A percentile compares a stretch with the other conserved stretches of the same genome.
Evolutionary conservation across 169 alveolate species (phyloP).

Genomic region (Plasmodium inui): DNA sequence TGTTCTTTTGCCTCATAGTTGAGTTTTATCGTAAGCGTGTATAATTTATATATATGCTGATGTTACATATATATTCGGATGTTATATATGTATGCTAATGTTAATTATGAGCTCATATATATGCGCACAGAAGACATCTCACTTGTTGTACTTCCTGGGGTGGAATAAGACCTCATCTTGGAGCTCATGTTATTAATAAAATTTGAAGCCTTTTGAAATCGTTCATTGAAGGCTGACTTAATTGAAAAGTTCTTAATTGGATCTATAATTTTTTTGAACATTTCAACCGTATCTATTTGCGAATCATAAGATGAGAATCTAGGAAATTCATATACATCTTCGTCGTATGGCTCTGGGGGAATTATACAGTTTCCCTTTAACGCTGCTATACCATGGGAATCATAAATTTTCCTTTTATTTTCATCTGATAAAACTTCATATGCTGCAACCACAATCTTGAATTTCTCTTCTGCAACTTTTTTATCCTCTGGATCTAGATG

Average conservation of each 20-base stretch:
- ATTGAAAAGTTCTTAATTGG: constrained; percentile 82
- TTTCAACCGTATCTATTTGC: constrained; percentile 86
- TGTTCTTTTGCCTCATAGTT: background rate
- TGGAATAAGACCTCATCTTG: background rate
- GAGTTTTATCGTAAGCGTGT: background rate
- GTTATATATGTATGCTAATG: background rate
- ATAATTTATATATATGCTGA: background rate
- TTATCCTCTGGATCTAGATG: constrained; percentile 23
- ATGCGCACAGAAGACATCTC: background rate
- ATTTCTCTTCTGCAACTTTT: constrained; percentile 87
- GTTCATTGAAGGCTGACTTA: constrained; percentile 31
- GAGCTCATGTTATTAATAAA: constrained; percentile 75
- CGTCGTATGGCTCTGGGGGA: background rate
- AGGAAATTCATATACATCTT: background rate
- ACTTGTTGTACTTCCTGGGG: background rate
- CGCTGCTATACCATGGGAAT: constrained; percentile 95
- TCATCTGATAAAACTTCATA: constrained; percentile 95
- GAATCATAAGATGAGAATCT: constrained; percentile 16
- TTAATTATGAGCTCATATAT: background rate
- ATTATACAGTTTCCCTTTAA: constrained; percentile 87
- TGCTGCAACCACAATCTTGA: constrained; percentile 93
- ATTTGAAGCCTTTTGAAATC: constrained; percentile 65
- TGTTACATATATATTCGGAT: background rate
- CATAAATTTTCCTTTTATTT: constrained; percentile 93
- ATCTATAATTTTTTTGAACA: constrained; percentile 84